A percentile compares a stretch with the other conserved stretches of the same genome.
These are phyloP conservation scores for Hypoxylon perforatum DNA, from an alignment of 495 filamentous ascomycete species.

Conservation along the genomic window DNA sequence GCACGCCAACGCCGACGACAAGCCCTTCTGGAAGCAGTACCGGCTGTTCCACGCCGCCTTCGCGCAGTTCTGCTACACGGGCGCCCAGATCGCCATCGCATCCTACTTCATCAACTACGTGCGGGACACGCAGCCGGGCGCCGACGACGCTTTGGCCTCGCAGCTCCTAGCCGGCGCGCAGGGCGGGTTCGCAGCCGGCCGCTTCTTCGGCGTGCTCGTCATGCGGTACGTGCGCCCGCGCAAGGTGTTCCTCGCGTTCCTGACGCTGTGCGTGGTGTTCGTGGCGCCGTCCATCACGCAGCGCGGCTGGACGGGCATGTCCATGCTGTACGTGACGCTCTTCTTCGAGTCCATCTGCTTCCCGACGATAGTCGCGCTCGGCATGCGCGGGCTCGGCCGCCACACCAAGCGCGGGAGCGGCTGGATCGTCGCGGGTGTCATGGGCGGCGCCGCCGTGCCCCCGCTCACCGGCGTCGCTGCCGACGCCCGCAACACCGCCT, in stretches of 20 bases:
- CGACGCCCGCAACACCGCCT: constrained; percentile 54
- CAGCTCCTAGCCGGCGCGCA: constrained; percentile 72
- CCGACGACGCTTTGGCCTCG: constrained; percentile 36
- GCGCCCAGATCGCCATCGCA: constrained; percentile 73
- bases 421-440: constrained; percentile 71
- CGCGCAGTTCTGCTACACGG: constrained; percentile 78
- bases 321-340: constrained; percentile 70
- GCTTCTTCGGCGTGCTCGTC: constrained; percentile 67
- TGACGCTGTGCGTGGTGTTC: constrained; percentile 67
- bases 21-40: constrained; percentile 71
- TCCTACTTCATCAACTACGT: constrained; percentile 60
- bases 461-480: constrained; percentile 70
- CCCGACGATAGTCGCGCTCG: constrained; percentile 75
- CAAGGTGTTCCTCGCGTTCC: constrained; percentile 61
- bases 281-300: constrained; percentile 64
- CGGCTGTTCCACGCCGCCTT: constrained; percentile 72
- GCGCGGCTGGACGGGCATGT: constrained; percentile 63
- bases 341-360: constrained; percentile 78
- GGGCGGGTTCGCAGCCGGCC: constrained; percentile 71
- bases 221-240: constrained; percentile 65
- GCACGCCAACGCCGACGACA: constrained; percentile 54
- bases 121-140: constrained; percentile 41
- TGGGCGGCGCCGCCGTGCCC: constrained; percentile 72
- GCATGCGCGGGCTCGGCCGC: constrained; percentile 73
- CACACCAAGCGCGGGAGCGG: constrained; percentile 75